Base-by-base conservation (phyloP, 768 basidiomycete genomes). In the Lentinula lateritia region DNA sequence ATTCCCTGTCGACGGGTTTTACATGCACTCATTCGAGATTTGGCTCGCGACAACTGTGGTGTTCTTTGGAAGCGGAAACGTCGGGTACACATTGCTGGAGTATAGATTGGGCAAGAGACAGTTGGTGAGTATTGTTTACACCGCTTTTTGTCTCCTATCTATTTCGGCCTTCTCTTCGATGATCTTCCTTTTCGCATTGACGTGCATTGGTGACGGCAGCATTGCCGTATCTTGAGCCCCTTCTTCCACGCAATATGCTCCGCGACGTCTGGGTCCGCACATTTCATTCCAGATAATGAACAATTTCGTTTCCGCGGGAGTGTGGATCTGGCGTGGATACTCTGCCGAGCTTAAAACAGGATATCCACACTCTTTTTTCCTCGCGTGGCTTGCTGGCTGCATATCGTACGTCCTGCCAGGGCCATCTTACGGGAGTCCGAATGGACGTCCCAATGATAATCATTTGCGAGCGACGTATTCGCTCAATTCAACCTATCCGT, bases 21-120 rank as follows among this genome's bases (percentile, higher is more conserved):
- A 83, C 74, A 72, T 82, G 69, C 81, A 81, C 71, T 79, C 77
- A 66, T 83, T 83, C 65, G 82, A 83, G 70, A 80, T 83, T 64
- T 83, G 78, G 78, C 72, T 83, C 35, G 81, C 83, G 34, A 79
- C 77, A 16, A 75, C 76, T 2, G 68, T 82, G 46, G 82, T 83
- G 39, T 83, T 83, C 71, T 75, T 78, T 64, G 81, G 81, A 15
- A 68, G 78, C 10, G 81, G 81, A 16, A 83, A 78, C 64, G 55
- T 83, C 18, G 81, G 78, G 9, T 82, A 76, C 66, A 72, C 79
- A 18, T 64, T 83, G 34, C 66, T 83, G 54, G 82, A 80, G 65
- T 83, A 83, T 63, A 76, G 81, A 38, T 70, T 83, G 7, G 80
- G 82, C 68, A 75, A 61, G 69, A 70, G 63, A 59, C 18, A 60